phyloP scores from a whole-genome alignment of 768 basidiomycete genomes.

The Symmetrospora coprosmae region DNA sequence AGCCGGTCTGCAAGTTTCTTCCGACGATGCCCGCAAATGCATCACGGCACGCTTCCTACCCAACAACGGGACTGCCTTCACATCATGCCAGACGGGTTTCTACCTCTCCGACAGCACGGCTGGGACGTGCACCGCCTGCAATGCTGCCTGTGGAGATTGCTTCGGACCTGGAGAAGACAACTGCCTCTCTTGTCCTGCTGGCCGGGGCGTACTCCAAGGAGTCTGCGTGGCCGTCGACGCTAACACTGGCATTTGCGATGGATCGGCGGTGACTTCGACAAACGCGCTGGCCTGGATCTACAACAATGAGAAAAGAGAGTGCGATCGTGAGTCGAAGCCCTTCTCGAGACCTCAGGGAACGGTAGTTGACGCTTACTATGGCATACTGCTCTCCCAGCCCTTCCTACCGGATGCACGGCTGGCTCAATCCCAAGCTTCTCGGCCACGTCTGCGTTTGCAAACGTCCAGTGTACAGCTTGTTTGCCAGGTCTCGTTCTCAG shows the following conservation, averaged over 20 bases:
- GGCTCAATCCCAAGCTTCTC: slow-evolving; percentile 63
- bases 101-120: slow-evolving; percentile 41
- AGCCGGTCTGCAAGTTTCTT: slow-evolving; percentile 53
- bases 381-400: slow-evolving; percentile 47
- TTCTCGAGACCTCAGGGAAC: not conserved
- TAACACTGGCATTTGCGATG: slow-evolving; percentile 52
- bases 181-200: slow-evolving; percentile 55
- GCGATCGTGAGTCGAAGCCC: slow-evolving; percentile 51
- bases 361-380: not conserved
- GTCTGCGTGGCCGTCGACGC: slow-evolving; percentile 53
- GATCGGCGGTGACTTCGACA: slow-evolving; percentile 40
- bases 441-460: slow-evolving; percentile 50
- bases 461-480: slow-evolving; percentile 63
- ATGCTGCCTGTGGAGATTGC: slow-evolving; percentile 45
- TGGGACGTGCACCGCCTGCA: slow-evolving; percentile 44
- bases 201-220: slow-evolving; percentile 53
- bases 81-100: slow-evolving; percentile 55
- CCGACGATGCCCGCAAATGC: slow-evolving; percentile 56
- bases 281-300: slow-evolving; percentile 47
- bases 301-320: slow-evolving; percentile 67
- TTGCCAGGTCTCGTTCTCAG: slow-evolving; percentile 61
- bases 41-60: slow-evolving; percentile 36
- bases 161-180: slow-evolving; percentile 52
- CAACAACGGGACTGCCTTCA: slow-evolving; percentile 38
- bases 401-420: slow-evolving; percentile 65